Conservation (phyloP, 345 rosid genomes). For the Physaria fendleri region DNA sequence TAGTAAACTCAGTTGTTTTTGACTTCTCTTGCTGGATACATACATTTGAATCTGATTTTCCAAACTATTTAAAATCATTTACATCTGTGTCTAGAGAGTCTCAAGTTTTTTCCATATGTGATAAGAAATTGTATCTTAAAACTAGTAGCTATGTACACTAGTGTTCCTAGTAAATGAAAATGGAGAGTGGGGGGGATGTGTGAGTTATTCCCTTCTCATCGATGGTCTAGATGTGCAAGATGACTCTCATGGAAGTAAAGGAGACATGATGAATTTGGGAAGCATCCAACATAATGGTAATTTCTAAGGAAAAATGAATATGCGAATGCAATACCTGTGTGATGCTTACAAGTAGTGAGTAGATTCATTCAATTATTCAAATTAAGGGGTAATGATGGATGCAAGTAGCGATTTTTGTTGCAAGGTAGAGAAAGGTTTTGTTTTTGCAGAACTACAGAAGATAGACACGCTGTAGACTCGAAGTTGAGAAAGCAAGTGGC, state of each 20-base stretch:
- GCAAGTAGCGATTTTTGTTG: too few species aligned
- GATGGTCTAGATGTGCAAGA: slow-evolving; percentile 31
- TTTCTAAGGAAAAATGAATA: too few species aligned
- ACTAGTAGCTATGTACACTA: background rate
- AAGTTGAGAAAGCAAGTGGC: background rate
- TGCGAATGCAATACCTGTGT: too few species aligned
- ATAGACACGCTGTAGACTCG: background rate
- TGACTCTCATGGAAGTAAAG: slow-evolving; percentile 22
- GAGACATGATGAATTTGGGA: slow-evolving; percentile 2
- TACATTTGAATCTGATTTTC: too few species aligned
- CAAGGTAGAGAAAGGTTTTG: background rate
- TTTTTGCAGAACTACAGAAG: background rate
- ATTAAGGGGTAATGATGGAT: too few species aligned
- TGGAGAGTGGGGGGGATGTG: slow-evolving; percentile 2
- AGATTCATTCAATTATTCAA: too few species aligned
- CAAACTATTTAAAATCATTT: too few species aligned
- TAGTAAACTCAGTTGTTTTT: background rate
- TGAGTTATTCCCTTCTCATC: slow-evolving; percentile 30
- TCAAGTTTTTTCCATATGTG: too few species aligned
- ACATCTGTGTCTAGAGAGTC: too few species aligned
- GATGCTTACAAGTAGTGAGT: too few species aligned
- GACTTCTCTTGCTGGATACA: background rate
- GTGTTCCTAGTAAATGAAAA: background rate
- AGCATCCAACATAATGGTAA: background rate
- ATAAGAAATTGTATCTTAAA: background rate